Percentiles rank a stretch among this genome's conserved stretches.
These are phyloP conservation scores for Escovopsis weberi DNA, from an alignment of 2,329 filamentous ascomycete genomes.

Conservation along the genomic window DNA sequence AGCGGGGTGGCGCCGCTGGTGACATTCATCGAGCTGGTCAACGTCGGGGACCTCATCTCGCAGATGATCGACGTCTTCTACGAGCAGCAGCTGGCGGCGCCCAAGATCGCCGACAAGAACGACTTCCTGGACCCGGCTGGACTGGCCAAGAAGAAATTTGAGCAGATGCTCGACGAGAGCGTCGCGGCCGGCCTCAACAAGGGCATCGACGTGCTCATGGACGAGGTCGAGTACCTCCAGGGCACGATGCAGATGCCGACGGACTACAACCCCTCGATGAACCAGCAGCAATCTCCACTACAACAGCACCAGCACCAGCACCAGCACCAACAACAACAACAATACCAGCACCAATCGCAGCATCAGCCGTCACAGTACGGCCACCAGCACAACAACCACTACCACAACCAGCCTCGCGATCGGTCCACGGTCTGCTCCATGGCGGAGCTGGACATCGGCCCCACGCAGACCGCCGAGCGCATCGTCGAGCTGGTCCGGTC, in stretches of 20 bases:
- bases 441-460: conserved; percentile 38
- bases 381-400: no score
- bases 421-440: conserved; percentile 8
- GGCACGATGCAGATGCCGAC: conserved; percentile 73
- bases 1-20: conserved; percentile 78
- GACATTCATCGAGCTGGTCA: conserved; percentile 92
- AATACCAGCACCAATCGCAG: no score
- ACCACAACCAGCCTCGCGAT: not conserved
- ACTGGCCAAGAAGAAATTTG: conserved; percentile 94
- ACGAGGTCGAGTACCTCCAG: conserved; percentile 91
- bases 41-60: conserved; percentile 92
- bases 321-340: no score
- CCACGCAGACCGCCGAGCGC: conserved; percentile 62
- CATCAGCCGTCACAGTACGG: no score
- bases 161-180: conserved; percentile 95
- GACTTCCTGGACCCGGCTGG: conserved; percentile 88
- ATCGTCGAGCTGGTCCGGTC: conserved; percentile 76
- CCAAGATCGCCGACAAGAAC: conserved; percentile 75
- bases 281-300: not conserved
- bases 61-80: conserved; percentile 99
- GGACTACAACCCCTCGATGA: conserved; percentile 66
- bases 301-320: no score
- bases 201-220: conserved; percentile 95
- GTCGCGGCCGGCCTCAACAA: conserved; percentile 93
- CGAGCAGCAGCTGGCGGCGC: conserved; percentile 76